These are phyloP conservation scores for Protoeuglena noctilucae DNA, from an alignment of 139 green algal genomes.

Conservation along the genomic window DNA sequence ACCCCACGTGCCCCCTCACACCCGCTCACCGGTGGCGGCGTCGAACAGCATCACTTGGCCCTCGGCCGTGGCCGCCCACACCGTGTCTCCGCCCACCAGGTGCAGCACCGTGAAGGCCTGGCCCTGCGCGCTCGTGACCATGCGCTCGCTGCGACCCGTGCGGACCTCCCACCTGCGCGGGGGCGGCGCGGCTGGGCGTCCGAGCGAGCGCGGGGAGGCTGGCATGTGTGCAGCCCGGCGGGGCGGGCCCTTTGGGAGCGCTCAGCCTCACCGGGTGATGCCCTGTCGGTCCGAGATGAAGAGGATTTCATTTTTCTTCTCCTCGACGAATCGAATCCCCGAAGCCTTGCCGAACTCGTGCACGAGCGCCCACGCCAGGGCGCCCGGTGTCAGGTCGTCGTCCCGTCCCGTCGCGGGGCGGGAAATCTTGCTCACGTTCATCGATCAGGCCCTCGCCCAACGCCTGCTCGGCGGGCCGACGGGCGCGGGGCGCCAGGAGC, in stretches of 20 bases:
- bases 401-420: too few species aligned
- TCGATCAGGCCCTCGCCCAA: too few species aligned
- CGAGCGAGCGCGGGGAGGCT: neutral
- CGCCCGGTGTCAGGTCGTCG: too few species aligned
- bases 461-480: too few species aligned
- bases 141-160: too few species aligned
- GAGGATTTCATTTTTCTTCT: neutral
- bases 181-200: neutral
- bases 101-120: too few species aligned
- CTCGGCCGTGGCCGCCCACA: neutral
- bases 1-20: neutral
- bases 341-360: neutral
- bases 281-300: neutral
- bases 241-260: too few species aligned
- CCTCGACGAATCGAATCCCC: neutral
- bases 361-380: neutral
- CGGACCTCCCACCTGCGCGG: too few species aligned
- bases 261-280: neutral
- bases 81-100: too few species aligned
- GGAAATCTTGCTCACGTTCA: too few species aligned
- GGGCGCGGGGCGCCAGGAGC: too few species aligned
- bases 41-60: neutral
- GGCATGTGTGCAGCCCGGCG: neutral
- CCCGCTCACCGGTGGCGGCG: neutral
- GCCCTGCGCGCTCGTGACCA: too few species aligned